Percentiles rank a stretch among this genome's conserved stretches.
Conservation (phyloP, 805 yeast genomes). For the Saccharomycopsis javanensis region DNA sequence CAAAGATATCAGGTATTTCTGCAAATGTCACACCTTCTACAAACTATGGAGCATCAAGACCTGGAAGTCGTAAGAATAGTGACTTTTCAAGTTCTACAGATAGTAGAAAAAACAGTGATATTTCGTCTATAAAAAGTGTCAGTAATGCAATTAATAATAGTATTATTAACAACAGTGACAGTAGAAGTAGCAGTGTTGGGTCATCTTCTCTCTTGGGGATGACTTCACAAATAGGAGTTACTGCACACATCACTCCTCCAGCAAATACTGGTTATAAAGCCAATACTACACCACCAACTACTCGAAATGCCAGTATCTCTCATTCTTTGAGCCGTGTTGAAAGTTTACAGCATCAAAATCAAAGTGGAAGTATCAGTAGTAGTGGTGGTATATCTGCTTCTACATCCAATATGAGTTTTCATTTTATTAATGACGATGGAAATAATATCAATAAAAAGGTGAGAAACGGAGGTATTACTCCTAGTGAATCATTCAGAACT, state of each 20-base stretch:
- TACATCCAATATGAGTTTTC: neutral
- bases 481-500: neutral
- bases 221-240: neutral
- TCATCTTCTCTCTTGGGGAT: neutral
- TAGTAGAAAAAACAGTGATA: neutral
- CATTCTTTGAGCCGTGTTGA: neutral
- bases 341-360: neutral
- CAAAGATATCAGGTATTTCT: neutral
- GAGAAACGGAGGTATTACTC: neutral
- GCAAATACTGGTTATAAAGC: neutral
- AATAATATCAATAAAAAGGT: neutral
- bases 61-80: neutral
- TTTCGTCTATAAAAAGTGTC: neutral
- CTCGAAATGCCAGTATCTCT: neutral
- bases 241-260: neutral
- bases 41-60: neutral
- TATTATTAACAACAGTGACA: neutral
- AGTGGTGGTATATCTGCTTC: neutral
- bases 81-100: neutral
- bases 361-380: neutral
- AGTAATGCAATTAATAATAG: neutral
- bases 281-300: neutral
- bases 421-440: neutral
- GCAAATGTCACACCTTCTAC: neutral
- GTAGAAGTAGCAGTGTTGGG: neutral